phyloP scores from a whole-genome alignment of 495 filamentous ascomycete species.

The Penicillium flavigenum region DNA sequence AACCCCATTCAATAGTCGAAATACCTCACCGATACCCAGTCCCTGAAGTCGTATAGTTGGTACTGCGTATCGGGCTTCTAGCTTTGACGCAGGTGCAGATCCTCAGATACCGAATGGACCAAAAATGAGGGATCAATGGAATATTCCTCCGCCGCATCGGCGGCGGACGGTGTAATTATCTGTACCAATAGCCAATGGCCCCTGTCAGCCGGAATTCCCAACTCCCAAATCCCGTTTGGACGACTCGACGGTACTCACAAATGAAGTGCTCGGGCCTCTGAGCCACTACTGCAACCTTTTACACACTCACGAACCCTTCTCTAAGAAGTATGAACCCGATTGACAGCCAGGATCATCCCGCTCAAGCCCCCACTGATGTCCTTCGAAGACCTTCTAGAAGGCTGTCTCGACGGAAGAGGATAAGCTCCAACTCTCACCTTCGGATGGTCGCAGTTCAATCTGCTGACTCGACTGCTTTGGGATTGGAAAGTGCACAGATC shows the following conservation, averaged over 20 bases:
- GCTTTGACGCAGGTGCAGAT: neutral
- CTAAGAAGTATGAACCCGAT: slow-evolving; percentile 10
- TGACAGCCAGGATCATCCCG: slow-evolving; percentile 17
- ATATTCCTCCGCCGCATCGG: neutral
- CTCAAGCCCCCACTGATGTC: neutral
- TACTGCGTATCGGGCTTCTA: neutral
- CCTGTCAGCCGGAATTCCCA: neutral
- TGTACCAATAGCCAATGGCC: neutral
- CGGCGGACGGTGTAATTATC: neutral
- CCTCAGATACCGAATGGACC: neutral
- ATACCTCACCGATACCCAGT: neutral
- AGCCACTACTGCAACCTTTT: neutral
- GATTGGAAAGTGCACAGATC: neutral
- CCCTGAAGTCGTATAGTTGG: neutral
- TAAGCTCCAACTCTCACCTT: neutral
- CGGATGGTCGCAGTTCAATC: slow-evolving; percentile 2
- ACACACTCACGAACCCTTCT: neutral
- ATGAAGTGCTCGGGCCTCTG: neutral
- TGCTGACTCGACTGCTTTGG: slow-evolving; percentile 14
- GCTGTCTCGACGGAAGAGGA: neutral
- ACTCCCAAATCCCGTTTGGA: neutral
- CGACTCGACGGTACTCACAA: neutral
- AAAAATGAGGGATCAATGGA: neutral
- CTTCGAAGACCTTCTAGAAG: slow-evolving; percentile 17
- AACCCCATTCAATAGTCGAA: neutral